phyloP scores from a whole-genome alignment of 495 filamentous ascomycete genomes.

The Annulohypoxylon bovei region DNA sequence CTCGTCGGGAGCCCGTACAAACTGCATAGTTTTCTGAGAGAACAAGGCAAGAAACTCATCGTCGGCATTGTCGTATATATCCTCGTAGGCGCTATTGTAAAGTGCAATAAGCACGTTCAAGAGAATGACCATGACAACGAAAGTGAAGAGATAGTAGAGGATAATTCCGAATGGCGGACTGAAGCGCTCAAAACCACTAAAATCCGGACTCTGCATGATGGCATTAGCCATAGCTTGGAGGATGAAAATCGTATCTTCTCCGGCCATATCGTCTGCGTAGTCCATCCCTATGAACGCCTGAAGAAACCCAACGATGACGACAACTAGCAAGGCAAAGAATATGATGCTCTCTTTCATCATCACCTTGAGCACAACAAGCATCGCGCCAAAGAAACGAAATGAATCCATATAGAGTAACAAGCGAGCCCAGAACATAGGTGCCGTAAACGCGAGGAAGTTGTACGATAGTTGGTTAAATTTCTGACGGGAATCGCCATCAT shows the following conservation, averaged over 20 bases:
- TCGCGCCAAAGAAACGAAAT: conserved; percentile 95
- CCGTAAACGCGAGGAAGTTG: conserved; percentile 89
- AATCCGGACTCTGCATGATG: conserved; percentile 90
- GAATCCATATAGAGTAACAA: conserved; percentile 92
- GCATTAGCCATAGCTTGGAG: conserved; percentile 90
- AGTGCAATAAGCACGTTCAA: conserved; percentile 95
- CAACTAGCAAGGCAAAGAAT: conserved; percentile 91
- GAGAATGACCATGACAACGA: conserved; percentile 93
- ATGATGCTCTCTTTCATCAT: conserved; percentile 99
- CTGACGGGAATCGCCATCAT: conserved; percentile 61
- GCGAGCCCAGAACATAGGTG: conserved; percentile 97
- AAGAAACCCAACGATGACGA: conserved; percentile 89
- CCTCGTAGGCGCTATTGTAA: conserved; percentile 95
- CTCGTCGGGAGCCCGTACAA: conserved; percentile 95
- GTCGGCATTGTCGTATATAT: conserved; percentile 92
- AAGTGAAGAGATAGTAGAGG: conserved; percentile 95
- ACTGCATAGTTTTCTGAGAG: conserved; percentile 91
- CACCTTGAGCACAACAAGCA: conserved; percentile 95
- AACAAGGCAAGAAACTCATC: conserved; percentile 95
- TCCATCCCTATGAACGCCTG: conserved; percentile 97
- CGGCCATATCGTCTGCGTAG: conserved; percentile 73
- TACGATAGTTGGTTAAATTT: conserved; percentile 84
- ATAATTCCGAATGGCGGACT: conserved; percentile 83
- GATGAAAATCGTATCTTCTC: conserved; percentile 72
- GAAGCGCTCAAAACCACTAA: conserved; percentile 83